Conservation (phyloP, 2,329 filamentous ascomycete species). For the Trichoderma aggressivum region DNA sequence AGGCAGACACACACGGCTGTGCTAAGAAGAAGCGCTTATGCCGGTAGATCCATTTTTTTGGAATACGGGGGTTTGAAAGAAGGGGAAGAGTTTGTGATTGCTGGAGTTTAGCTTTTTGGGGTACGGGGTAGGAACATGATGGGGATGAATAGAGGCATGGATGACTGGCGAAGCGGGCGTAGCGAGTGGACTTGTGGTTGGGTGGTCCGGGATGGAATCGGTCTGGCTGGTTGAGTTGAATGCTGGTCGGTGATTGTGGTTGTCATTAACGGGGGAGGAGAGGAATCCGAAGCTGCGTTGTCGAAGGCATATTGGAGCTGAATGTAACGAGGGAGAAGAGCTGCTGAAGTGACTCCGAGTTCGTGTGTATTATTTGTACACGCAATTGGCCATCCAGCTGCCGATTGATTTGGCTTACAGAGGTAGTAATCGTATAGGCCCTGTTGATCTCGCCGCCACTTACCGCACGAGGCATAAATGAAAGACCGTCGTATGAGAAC, state of each 20-base stretch:
- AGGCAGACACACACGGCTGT: not conserved
- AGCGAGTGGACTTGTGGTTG: not conserved
- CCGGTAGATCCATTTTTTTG: conserved; percentile 17
- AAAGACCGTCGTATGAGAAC: not conserved
- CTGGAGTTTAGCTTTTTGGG: not conserved
- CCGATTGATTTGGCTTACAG: not conserved
- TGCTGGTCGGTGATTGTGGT: not conserved
- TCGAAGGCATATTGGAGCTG: not conserved
- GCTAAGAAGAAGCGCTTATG: not conserved
- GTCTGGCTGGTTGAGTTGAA: not conserved
- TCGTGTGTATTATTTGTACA: not conserved
- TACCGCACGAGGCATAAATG: not conserved
- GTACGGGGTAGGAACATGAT: not conserved
- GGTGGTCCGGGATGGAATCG: not conserved
- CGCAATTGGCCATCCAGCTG: not conserved
- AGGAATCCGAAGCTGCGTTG: not conserved
- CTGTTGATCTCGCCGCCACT: not conserved
- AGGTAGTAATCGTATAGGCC: not conserved
- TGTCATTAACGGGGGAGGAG: not conserved
- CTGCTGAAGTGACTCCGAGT: not conserved
- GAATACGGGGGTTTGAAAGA: not conserved
- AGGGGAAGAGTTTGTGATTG: not conserved
- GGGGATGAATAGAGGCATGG: not conserved
- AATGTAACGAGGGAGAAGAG: no score
- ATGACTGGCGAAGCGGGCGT: not conserved